phyloP scores from a whole-genome alignment of 768 basidiomycete species.

The Boletus coccyginus region DNA sequence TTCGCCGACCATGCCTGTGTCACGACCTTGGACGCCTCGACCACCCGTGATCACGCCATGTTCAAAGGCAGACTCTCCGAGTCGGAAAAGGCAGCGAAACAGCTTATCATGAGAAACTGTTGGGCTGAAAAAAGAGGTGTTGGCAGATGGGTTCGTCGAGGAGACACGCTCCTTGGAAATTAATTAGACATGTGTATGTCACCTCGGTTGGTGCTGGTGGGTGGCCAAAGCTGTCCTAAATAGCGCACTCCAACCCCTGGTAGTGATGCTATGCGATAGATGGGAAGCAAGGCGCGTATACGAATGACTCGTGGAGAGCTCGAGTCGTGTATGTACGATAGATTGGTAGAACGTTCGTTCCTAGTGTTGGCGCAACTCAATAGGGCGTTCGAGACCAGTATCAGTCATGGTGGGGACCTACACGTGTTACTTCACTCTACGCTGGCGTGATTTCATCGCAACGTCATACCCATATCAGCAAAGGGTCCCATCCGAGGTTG shows the following conservation, averaged over 20 bases:
- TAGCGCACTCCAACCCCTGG: neutral
- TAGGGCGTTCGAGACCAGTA: neutral
- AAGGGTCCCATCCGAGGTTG: neutral
- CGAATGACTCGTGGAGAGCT: constrained; percentile 2
- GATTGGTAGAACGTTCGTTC: constrained; percentile 15
- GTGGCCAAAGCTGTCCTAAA: constrained; percentile 3
- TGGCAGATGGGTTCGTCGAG: constrained; percentile 22
- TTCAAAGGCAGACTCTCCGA: constrained; percentile 24
- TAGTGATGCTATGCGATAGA: neutral
- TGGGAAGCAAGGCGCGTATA: neutral
- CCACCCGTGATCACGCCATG: constrained; percentile 8
- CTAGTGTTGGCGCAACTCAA: constrained; percentile 6
- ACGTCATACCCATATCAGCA: neutral
- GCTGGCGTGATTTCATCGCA: constrained; percentile 15
- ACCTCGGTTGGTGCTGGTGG: constrained; percentile 11
- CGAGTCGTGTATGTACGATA: constrained; percentile 12
- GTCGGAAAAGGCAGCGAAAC: constrained; percentile 22
- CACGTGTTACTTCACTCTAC: constrained; percentile 18
- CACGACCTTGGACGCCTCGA: constrained; percentile 29
- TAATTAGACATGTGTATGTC: constrained; percentile 22
- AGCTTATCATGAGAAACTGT: constrained; percentile 26
- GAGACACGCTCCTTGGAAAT: constrained; percentile 27
- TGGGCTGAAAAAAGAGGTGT: constrained; percentile 24
- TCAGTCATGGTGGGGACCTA: constrained; percentile 5
- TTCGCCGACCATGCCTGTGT: constrained; percentile 41